Base-by-base conservation (phyloP, 164 flowering plant genomes). In the Magnolia kwangsiensis region DNA sequence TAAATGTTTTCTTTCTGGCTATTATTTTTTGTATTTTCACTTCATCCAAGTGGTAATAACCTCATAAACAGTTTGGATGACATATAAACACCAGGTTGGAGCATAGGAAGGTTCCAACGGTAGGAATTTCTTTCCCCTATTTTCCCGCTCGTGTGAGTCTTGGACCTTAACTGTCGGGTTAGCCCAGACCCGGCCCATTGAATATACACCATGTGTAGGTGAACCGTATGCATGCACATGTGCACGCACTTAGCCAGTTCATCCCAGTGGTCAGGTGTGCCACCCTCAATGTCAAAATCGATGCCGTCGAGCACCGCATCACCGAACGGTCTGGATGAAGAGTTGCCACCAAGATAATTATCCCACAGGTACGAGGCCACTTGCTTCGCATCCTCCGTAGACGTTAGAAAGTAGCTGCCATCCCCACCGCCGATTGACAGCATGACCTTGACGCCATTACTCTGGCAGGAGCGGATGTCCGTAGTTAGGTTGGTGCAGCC, bases 341-440 rank as follows among this genome's bases (percentile, higher is more conserved):
- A 80, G 1, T 20, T 20, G 37, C 84, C 83, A 0, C 84, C 84
- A 2, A 82, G 61, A 72, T 58, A 84, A 66, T 80, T 80, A 59
- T 78, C 76, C 78, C 78, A 84, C 5, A 84, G 75, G 73, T 80
- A 82, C 10, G 74, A 20, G 0, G 84, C 83, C 0, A 82, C 77
- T 29, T 73, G 63, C 21, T 19, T 74, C 3, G 86, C 84, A 23
- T 84, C 86, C 9, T 18, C 79, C 2, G 76, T 19, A 2, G 83
- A 82, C 7, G 76, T 23, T 8, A 84, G 72, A 9, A 49, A 64
- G 75, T 80, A 82, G 37, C 74, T 70, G 4, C 81, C 77, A 68
- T n/a, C 37, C n/a, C 78, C 85, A 8, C 81, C 85, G 4, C 85
- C 83, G 8, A 82, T 59, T 16, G 84, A 82, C 18, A 79, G 50